Evolutionary conservation across 2,329 filamentous ascomycete species (phyloP).

Genomic region (Alternaria burnsii): DNA sequence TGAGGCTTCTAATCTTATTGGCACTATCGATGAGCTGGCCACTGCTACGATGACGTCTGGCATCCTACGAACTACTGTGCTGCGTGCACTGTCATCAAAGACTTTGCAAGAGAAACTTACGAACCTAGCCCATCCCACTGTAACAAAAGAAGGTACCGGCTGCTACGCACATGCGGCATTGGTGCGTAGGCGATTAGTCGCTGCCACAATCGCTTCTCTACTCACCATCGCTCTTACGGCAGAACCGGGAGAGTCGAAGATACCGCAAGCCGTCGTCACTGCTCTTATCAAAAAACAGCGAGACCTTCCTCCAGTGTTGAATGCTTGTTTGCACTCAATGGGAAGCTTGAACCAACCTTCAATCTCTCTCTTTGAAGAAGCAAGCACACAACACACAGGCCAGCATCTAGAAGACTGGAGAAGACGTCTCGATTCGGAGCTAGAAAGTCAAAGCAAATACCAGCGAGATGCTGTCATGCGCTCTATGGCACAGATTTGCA

Average conservation of each 20-base stretch:
- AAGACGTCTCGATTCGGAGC: conserved; percentile 53
- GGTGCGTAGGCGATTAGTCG: conserved; percentile 27
- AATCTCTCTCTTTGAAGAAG: conserved; percentile 49
- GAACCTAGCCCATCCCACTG: conserved; percentile 21
- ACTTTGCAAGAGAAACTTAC: conserved; percentile 33
- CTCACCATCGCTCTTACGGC: conserved; percentile 34
- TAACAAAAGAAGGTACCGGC: not conserved
- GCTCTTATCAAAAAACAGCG: conserved; percentile 43
- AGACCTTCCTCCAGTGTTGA: conserved; percentile 16
- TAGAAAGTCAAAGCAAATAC: conserved; percentile 50
- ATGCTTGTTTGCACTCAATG: conserved; percentile 30
- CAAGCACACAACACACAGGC: conserved; percentile 49
- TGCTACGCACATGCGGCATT: conserved; percentile 27
- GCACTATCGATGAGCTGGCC: conserved; percentile 31
- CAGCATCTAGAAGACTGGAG: conserved; percentile 59
- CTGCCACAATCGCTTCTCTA: conserved; percentile 41
- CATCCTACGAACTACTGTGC: conserved; percentile 29
- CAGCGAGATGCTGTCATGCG: conserved; percentile 59
- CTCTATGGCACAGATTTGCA: conserved; percentile 62
- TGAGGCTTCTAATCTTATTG: conserved; percentile 16
- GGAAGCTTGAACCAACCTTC: conserved; percentile 3
- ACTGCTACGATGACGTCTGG: conserved; percentile 18
- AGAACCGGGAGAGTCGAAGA: conserved; percentile 21
- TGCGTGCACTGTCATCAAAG: conserved; percentile 37
- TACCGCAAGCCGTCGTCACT: conserved; percentile 29